Percentiles rank a stretch among this genome's conserved stretches.
These are phyloP conservation scores for Calocera viscosa DNA, from an alignment of 768 basidiomycete genomes.

Conservation along the genomic window DNA sequence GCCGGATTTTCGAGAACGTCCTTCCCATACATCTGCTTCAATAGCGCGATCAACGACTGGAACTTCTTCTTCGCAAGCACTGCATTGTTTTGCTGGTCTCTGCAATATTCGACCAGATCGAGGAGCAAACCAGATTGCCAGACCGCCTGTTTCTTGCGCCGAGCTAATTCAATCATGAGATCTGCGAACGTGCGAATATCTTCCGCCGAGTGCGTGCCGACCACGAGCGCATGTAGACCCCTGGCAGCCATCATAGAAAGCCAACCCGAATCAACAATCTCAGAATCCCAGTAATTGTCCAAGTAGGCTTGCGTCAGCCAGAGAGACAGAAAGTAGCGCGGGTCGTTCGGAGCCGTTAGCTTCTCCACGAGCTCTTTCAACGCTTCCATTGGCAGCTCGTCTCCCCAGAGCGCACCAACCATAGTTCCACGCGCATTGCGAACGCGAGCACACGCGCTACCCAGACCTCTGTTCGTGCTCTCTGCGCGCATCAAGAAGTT, in stretches of 20 bases:
- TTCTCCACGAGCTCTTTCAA: not conserved
- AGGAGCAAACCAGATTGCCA: not conserved
- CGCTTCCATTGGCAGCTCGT: not conserved
- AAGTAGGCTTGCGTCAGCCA: too few relatives aligned
- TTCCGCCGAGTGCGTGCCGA: not conserved
- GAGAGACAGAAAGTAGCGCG: too few relatives aligned
- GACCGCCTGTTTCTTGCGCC: not conserved
- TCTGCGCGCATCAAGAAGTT: not conserved
- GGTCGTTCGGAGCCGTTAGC: not conserved
- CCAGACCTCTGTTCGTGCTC: not conserved
- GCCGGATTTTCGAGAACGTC: too few relatives aligned
- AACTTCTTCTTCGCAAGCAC: too few relatives aligned
- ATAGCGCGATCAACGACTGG: too few relatives aligned
- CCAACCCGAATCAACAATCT: too few relatives aligned
- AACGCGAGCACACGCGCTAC: not conserved
- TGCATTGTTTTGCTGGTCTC: too few relatives aligned
- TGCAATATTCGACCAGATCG: too few relatives aligned
- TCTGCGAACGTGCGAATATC: not conserved
- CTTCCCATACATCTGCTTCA: too few relatives aligned
- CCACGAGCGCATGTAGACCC: not conserved
- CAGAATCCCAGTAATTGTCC: too few relatives aligned
- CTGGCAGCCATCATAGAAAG: too few relatives aligned
- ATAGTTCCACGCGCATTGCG: not conserved
- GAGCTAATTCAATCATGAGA: not conserved
- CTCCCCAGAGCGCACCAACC: not conserved